Evolutionary conservation across 306 rosid species (phyloP).

Genomic region (Ormosia emarginata): DNA sequence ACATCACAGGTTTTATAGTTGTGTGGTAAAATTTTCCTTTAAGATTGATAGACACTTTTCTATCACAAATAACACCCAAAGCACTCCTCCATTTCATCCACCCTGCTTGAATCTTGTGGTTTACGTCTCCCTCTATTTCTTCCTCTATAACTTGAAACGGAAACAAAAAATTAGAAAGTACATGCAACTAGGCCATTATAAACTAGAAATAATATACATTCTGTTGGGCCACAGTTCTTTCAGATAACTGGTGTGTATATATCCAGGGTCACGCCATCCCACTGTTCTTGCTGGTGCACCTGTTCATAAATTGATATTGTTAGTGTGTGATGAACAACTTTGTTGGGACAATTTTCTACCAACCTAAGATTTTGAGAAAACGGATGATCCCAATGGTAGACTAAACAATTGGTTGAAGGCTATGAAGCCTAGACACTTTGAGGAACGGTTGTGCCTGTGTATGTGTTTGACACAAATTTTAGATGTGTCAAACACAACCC

Average conservation of each 20-base stretch:
- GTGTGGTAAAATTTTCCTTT: too few relatives aligned
- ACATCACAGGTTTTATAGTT: too few relatives aligned
- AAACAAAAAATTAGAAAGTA: neutral
- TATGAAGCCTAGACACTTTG: neutral
- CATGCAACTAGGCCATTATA: neutral
- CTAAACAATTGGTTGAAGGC: neutral
- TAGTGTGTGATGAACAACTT: neutral
- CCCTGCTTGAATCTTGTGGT: too few relatives aligned
- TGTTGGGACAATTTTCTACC: neutral
- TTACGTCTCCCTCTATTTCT: too few relatives aligned
- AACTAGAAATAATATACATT: constrained; percentile 43
- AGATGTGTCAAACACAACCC: neutral
- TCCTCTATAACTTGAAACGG: neutral
- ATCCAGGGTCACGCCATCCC: constrained; percentile 97
- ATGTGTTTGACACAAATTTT: neutral
- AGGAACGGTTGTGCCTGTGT: neutral
- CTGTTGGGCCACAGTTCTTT: constrained; percentile 83
- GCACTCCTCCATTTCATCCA: too few relatives aligned
- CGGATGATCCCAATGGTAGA: neutral
- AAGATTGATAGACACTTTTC: too few relatives aligned
- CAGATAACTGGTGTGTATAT: constrained; percentile 72
- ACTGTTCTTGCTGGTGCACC: constrained; percentile 93
- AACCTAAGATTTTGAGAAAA: neutral
- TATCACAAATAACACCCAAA: too few relatives aligned
- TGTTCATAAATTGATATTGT: constrained; percentile 21